phyloP scores from a whole-genome alignment of 768 basidiomycete genomes.

The Macrolepiota dolichaula region DNA sequence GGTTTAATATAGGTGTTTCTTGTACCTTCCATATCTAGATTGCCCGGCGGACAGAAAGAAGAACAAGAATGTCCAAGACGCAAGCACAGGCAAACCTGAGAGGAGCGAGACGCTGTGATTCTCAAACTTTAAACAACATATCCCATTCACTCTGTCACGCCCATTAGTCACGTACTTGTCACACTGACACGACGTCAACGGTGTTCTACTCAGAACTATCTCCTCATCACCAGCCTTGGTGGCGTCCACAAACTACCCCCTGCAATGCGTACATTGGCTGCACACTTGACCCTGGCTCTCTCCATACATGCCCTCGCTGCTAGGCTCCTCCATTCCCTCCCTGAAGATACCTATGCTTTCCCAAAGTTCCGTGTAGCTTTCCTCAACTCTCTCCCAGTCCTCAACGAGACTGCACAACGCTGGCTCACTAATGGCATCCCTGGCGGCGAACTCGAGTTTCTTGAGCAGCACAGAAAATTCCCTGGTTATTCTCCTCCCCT shows the following conservation, averaged over 20 bases:
- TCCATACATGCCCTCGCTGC: conserved; percentile 27
- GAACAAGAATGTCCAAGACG: not conserved
- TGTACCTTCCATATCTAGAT: conserved; percentile 6
- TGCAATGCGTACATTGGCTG: conserved; percentile 25
- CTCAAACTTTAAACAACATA: not conserved
- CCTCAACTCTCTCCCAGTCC: conserved; percentile 73
- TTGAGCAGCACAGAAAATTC: conserved; percentile 59
- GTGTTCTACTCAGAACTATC: not conserved
- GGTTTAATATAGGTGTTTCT: conserved; percentile 11
- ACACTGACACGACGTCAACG: conserved; percentile 10
- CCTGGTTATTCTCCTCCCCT: conserved; percentile 33
- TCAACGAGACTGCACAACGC: conserved; percentile 65
- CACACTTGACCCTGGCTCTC: conserved; percentile 24
- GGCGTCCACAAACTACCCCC: conserved; percentile 13
- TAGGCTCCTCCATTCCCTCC: conserved; percentile 63
- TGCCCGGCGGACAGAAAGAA: not conserved
- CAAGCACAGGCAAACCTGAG: conserved; percentile 8
- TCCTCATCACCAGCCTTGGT: not conserved
- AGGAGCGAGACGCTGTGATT: not conserved
- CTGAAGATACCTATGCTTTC: conserved; percentile 77
- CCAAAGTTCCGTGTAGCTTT: conserved; percentile 81
- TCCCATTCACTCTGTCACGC: not conserved
- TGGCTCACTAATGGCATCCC: conserved; percentile 73
- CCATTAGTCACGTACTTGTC: not conserved
- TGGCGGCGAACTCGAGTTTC: conserved; percentile 76